Evolutionary conservation across 805 yeast species (phyloP).

Genomic region (Candida qinlingensis): DNA sequence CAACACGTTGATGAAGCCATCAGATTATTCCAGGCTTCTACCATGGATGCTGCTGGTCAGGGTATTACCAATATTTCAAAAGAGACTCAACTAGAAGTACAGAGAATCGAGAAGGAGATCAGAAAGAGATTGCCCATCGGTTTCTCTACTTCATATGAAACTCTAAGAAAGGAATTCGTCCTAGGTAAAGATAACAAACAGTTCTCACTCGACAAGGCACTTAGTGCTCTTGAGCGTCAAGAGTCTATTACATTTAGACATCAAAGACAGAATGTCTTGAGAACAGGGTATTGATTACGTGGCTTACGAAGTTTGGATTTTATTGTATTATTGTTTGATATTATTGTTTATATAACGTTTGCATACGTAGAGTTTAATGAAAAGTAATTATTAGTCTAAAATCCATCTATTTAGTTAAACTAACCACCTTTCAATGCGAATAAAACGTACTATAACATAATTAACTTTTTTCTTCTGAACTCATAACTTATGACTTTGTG

Average conservation of each 20-base stretch:
- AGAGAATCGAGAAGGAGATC: conserved; percentile 75
- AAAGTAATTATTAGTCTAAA: too few species aligned
- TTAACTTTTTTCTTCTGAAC: not conserved
- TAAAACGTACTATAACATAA: not conserved
- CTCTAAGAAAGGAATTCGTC: conserved; percentile 78
- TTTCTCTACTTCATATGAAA: conserved; percentile 86
- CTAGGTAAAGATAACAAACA: conserved; percentile 56
- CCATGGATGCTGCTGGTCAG: conserved; percentile 84
- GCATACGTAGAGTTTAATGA: too few species aligned
- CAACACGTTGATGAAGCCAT: conserved; percentile 95
- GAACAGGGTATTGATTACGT: conserved; percentile 28
- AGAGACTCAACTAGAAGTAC: conserved; percentile 64
- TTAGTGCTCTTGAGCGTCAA: conserved; percentile 75
- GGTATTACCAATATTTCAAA: conserved; percentile 47
- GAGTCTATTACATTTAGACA: conserved; percentile 85
- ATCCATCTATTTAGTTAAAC: not conserved
- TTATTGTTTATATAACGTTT: too few species aligned
- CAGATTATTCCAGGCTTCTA: conserved; percentile 89
- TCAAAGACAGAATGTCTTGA: conserved; percentile 76
- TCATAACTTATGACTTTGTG: conserved; percentile 29
- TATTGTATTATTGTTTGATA: conserved; percentile 9
- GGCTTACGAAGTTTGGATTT: not conserved
- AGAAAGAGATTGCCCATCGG: conserved; percentile 92
- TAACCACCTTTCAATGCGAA: not conserved
- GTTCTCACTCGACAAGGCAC: conserved; percentile 76